Percentiles rank a stretch among this genome's conserved stretches.
Evolutionary conservation across 169 alveolate species (phyloP).

Genomic region (Cryptosporidium sp.): DNA sequence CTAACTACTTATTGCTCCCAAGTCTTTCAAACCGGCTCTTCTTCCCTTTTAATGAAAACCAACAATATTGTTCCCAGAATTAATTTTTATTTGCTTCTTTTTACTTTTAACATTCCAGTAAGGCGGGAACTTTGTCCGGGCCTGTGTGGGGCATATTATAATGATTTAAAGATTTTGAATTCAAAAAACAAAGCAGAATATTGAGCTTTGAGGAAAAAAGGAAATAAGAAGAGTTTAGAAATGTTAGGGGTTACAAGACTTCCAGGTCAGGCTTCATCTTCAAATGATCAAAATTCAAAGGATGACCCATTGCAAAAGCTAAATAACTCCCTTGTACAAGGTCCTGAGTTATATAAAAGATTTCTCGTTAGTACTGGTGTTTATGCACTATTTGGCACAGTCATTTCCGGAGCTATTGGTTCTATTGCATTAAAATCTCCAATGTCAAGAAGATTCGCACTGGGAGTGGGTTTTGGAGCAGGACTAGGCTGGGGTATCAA

Average conservation of each 20-base stretch:
- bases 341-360: constrained; percentile 64
- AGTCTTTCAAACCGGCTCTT: background rate
- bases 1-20: background rate
- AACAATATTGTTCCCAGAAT: background rate
- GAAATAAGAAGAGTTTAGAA: background rate
- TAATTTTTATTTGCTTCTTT: background rate
- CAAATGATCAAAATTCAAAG: background rate
- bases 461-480: constrained; percentile 67
- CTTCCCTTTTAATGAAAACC: background rate
- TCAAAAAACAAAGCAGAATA: background rate
- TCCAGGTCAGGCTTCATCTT: background rate
- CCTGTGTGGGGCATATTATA: constrained; percentile 16
- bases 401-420: constrained; percentile 38
- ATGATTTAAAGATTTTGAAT: constrained; percentile 38
- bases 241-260: constrained; percentile 32
- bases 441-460: constrained; percentile 37
- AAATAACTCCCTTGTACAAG: background rate
- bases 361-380: constrained; percentile 54
- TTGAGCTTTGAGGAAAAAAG: background rate
- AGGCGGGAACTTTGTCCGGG: constrained; percentile 33
- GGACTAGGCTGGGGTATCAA: constrained; percentile 72
- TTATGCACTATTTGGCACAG: constrained; percentile 51
- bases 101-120: background rate
- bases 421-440: constrained; percentile 58
- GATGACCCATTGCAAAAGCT: background rate